phyloP scores from a whole-genome alignment of 441 rosid species.

The Pelargonium fulgidum region DNA sequence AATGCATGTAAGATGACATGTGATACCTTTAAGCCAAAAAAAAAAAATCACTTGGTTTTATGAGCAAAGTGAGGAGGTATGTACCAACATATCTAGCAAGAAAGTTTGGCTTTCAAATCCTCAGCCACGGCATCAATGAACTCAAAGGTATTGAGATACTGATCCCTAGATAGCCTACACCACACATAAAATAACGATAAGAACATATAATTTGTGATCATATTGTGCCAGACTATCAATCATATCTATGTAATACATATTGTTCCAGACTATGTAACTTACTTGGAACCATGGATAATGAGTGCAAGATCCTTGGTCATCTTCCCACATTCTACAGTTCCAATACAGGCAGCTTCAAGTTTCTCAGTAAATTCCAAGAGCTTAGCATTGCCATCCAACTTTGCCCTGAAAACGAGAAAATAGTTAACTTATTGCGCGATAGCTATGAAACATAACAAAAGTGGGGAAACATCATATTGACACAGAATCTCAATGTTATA shows the following conservation, averaged over 20 bases:
- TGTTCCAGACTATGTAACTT: too few relatives aligned
- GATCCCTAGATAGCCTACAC: conserved; percentile 7
- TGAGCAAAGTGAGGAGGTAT: too few relatives aligned
- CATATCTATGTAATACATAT: too few relatives aligned
- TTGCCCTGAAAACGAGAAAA: conserved; percentile 18
- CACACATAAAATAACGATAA: not conserved
- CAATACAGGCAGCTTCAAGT: conserved; percentile 22
- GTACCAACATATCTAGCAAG: conserved; percentile 5
- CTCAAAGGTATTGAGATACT: conserved; percentile 10
- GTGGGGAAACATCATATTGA: too few relatives aligned
- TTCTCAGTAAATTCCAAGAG: conserved; percentile 22
- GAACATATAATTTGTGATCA: too few relatives aligned
- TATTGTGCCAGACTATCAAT: too few relatives aligned
- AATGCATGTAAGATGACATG: too few relatives aligned
- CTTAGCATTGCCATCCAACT: conserved; percentile 22
- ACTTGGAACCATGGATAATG: conserved; percentile 16
- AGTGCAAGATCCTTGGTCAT: conserved; percentile 18
- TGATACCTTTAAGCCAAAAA: too few relatives aligned
- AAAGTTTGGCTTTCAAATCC: conserved; percentile 7
- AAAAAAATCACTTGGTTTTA: too few relatives aligned
- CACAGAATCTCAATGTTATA: too few relatives aligned
- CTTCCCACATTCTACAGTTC: conserved; percentile 15
- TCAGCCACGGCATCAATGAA: conserved; percentile 13
- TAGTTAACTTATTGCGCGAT: too few relatives aligned
- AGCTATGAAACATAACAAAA: too few relatives aligned